Percentiles rank a stretch among this genome's conserved stretches.
Conservation (phyloP, 2,329 filamentous ascomycete species). For the Monosporascus sp. region DNA sequence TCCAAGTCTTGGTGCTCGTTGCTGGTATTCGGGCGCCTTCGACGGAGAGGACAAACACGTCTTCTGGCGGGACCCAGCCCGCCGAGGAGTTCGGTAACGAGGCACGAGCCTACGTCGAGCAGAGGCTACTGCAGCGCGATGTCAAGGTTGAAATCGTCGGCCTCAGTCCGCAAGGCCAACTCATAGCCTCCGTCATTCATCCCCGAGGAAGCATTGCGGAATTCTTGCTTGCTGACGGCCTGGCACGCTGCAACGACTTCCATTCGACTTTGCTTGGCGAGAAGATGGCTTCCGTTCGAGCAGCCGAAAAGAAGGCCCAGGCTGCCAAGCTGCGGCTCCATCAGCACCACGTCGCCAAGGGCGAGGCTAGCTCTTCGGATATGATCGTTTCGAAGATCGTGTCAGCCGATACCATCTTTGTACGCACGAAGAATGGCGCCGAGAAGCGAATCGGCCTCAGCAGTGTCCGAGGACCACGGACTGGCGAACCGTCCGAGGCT, state of each 20-base stretch:
- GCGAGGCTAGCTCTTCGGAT: conserved; percentile 61
- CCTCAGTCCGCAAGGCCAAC: conserved; percentile 80
- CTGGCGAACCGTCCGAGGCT: conserved; percentile 77
- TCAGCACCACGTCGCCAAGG: conserved; percentile 72
- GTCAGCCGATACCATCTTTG: conserved; percentile 81
- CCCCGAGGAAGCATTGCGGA: conserved; percentile 89
- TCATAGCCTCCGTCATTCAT: conserved; percentile 84
- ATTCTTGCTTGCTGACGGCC: conserved; percentile 80
- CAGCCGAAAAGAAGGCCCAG: conserved; percentile 83
- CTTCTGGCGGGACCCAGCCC: conserved; percentile 73
- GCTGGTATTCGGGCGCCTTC: conserved; percentile 85
- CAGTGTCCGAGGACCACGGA: conserved; percentile 89
- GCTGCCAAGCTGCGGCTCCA: conserved; percentile 72
- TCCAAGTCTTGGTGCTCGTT: conserved; percentile 82
- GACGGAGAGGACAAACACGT: conserved; percentile 77
- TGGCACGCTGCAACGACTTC: conserved; percentile 90
- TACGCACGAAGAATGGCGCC: conserved; percentile 75
- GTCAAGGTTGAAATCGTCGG: conserved; percentile 80
- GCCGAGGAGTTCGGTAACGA: conserved; percentile 89
- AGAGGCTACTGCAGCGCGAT: conserved; percentile 77
- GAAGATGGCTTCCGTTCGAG: conserved; percentile 79
- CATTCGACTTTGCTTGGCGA: conserved; percentile 87
- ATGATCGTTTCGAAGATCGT: conserved; percentile 80
- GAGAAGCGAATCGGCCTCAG: conserved; percentile 91
- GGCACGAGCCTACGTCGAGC: conserved; percentile 81